Conservation (phyloP, 1,284 basidiomycete species). For the Serendipita sp. region DNA sequence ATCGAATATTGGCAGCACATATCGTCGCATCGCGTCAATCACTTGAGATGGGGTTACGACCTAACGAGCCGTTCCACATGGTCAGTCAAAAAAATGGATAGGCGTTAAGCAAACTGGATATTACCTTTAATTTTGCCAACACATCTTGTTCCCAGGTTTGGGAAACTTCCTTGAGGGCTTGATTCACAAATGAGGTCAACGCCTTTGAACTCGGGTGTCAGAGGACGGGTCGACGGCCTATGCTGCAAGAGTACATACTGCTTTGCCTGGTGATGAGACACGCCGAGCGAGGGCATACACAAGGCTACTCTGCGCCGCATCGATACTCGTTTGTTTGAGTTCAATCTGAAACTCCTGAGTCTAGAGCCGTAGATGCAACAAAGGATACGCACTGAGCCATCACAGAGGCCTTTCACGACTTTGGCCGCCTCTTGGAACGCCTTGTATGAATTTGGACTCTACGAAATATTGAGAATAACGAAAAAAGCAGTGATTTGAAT, state of each 20-base stretch:
- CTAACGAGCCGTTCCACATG: conserved; percentile 20
- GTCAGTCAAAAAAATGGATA: not conserved
- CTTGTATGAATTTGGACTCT: conserved; percentile 79
- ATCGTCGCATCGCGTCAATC: conserved; percentile 48
- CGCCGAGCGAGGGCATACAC: conserved; percentile 71
- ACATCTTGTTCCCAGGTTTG: conserved; percentile 62
- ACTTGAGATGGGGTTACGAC: conserved; percentile 68
- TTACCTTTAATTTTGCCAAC: conserved; percentile 51
- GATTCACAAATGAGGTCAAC: conserved; percentile 67
- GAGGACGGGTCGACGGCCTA: not conserved
- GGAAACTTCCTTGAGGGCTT: conserved; percentile 68
- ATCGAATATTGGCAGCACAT: conserved; percentile 82
- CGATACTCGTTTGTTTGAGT: conserved; percentile 71
- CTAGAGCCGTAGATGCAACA: not conserved
- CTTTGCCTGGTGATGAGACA: conserved; percentile 72
- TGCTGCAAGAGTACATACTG: conserved; percentile 37
- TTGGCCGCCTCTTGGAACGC: conserved; percentile 73
- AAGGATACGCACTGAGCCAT: conserved; percentile 54
- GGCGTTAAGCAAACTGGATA: conserved; percentile 8
- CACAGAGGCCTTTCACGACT: conserved; percentile 60
- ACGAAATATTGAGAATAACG: conserved; percentile 11
- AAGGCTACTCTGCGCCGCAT: conserved; percentile 84
- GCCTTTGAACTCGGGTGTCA: conserved; percentile 33
- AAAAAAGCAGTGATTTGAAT: conserved; percentile 8
- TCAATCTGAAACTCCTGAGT: conserved; percentile 40